Conservation (phyloP, 306 rosid species). For the Canavalia gladiata region DNA sequence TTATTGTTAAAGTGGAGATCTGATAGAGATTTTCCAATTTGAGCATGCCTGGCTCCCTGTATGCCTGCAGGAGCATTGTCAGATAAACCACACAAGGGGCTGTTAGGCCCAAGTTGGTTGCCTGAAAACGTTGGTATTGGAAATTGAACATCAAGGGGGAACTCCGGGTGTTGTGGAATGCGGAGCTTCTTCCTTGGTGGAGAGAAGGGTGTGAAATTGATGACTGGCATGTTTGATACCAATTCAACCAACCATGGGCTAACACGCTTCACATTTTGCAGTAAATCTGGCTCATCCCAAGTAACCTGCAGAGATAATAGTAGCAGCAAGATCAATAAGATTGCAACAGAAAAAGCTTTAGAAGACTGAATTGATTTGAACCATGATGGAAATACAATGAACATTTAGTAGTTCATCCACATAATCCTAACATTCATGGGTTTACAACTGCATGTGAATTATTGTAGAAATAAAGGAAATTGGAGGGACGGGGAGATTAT, state of each 20-base stretch:
- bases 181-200: slow-evolving; percentile 92
- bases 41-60: slow-evolving; percentile 99
- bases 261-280: slow-evolving; percentile 92
- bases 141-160: slow-evolving; percentile 72
- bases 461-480: background rate
- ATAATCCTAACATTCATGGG: slow-evolving; percentile 8
- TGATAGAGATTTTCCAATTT: slow-evolving; percentile 80
- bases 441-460: slow-evolving; percentile 4
- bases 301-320: slow-evolving; percentile 64
- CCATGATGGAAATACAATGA: slow-evolving; percentile 1
- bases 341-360: background rate
- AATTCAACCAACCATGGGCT: slow-evolving; percentile 95
- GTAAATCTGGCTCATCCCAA: slow-evolving; percentile 98
- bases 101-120: slow-evolving; percentile 82
- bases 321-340: slow-evolving; percentile 30
- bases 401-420: slow-evolving; percentile 14
- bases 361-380: background rate
- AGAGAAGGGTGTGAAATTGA: slow-evolving; percentile 71
- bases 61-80: slow-evolving; percentile 95
- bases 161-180: slow-evolving; percentile 70
- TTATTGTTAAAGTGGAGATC: slow-evolving; percentile 79
- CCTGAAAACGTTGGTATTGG: slow-evolving; percentile 68
- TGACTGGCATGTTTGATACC: slow-evolving; percentile 78
- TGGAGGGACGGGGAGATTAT: background rate
- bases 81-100: slow-evolving; percentile 79